These are phyloP conservation scores for Hypoxylon lenormandii DNA, from an alignment of 495 filamentous ascomycete genomes.

Conservation along the genomic window DNA sequence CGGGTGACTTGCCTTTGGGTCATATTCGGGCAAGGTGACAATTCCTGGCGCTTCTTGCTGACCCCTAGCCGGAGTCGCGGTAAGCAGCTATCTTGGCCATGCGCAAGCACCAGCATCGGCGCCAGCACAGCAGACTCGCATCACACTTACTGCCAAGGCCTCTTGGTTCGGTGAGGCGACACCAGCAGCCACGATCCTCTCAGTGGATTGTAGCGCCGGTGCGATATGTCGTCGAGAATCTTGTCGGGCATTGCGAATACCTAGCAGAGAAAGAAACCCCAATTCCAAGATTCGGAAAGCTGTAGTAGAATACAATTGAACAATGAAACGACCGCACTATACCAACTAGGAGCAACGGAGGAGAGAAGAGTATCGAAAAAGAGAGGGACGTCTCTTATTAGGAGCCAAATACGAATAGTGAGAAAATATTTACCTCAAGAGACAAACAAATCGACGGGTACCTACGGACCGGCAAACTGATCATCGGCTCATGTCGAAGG, in stretches of 20 bases:
- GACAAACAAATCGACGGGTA: conserved; percentile 30
- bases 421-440: conserved; percentile 17
- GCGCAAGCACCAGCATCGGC: background rate
- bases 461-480: conserved; percentile 18
- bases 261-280: background rate
- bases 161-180: conserved; percentile 93
- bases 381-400: background rate
- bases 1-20: conserved; percentile 69
- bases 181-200: conserved; percentile 90
- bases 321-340: background rate
- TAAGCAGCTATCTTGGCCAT: conserved; percentile 18
- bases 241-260: conserved; percentile 64
- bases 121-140: background rate
- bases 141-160: conserved; percentile 92
- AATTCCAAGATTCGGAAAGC: background rate
- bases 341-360: background rate
- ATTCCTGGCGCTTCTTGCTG: conserved; percentile 86
- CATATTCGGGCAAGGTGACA: conserved; percentile 80
- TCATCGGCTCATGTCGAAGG: conserved; percentile 15
- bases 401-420: background rate
- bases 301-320: background rate
- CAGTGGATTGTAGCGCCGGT: conserved; percentile 92
- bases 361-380: too few relatives aligned
- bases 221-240: conserved; percentile 96
- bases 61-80: conserved; percentile 67